phyloP scores from a whole-genome alignment of 2,329 filamentous ascomycete species.

The Talaromyces sp. region DNA sequence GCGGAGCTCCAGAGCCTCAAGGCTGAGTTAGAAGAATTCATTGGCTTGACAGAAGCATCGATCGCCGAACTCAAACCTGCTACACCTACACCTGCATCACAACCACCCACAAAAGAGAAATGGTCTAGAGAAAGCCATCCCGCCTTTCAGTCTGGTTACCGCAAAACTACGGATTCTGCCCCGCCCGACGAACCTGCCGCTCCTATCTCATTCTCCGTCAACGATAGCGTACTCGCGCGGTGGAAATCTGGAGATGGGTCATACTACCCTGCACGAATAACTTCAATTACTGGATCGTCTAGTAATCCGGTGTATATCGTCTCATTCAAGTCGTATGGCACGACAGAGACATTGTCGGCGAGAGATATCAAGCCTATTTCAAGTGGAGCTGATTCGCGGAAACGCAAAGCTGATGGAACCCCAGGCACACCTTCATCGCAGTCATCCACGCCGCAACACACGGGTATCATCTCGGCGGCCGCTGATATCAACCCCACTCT shows the following conservation, averaged over 20 bases:
- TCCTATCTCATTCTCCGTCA: conserved; percentile 69
- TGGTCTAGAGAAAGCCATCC: conserved; percentile 80
- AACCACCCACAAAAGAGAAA: conserved; percentile 62
- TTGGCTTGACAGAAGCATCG: conserved; percentile 72
- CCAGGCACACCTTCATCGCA: conserved; percentile 50
- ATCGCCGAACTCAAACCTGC: conserved; percentile 71
- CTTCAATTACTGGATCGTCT: conserved; percentile 88
- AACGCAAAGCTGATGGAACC: conserved; percentile 81
- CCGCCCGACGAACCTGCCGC: conserved; percentile 54
- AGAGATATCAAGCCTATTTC: conserved; percentile 79
- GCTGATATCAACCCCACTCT: conserved; percentile 64
- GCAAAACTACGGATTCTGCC: conserved; percentile 41
- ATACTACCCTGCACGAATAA: conserved; percentile 90
- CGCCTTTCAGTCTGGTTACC: conserved; percentile 63
- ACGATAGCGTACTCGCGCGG: conserved; percentile 85
- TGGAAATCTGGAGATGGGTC: conserved; percentile 85
- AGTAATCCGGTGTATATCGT: conserved; percentile 89
- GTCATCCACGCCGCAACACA: conserved; percentile 39
- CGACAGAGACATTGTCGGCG: conserved; percentile 74
- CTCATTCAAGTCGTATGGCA: conserved; percentile 85
- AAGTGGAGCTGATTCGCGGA: conserved; percentile 58
- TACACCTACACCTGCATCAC: conserved; percentile 47
- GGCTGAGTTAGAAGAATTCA: conserved; percentile 76
- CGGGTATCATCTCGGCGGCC: conserved; percentile 62
- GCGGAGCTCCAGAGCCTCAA: conserved; percentile 72